These are phyloP conservation scores for Setomelanomma holmii DNA, from an alignment of 2,329 filamentous ascomycete genomes.

Conservation along the genomic window DNA sequence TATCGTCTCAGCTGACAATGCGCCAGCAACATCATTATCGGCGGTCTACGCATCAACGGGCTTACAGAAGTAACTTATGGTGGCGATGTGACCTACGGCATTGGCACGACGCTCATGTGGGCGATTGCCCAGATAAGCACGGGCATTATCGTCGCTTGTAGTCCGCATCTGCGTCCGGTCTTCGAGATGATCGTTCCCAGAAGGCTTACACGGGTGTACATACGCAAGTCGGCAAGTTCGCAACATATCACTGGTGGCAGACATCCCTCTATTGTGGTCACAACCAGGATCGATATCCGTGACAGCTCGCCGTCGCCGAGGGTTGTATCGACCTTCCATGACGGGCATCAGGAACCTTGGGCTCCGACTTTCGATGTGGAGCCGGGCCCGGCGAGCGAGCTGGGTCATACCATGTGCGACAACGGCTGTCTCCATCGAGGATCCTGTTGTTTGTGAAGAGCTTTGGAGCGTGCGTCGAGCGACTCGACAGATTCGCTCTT, in stretches of 20 bases:
- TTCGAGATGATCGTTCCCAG: conserved; percentile 27
- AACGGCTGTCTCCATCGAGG: background rate
- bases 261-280: conserved; percentile 22
- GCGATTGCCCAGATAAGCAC: conserved; percentile 29
- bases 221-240: background rate
- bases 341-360: conserved; percentile 14
- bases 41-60: conserved; percentile 17
- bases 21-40: conserved; percentile 25
- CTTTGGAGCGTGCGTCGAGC: background rate
- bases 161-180: conserved; percentile 29
- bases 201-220: conserved; percentile 13
- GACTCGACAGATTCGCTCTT: too few species aligned
- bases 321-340: conserved; percentile 6
- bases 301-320: conserved; percentile 1
- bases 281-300: conserved; percentile 27
- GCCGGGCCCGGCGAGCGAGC: conserved; percentile 1
- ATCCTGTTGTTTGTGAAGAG: background rate
- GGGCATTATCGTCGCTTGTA: conserved; percentile 33
- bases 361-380: conserved; percentile 26
- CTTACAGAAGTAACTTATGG: conserved; percentile 6
- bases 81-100: conserved; percentile 24
- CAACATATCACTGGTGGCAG: background rate
- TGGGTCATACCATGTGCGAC: background rate
- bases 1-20: conserved; percentile 9
- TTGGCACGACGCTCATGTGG: conserved; percentile 26